Conservation (phyloP, 78 protist genomes). For the Pigoraptor vietnamica region DNA sequence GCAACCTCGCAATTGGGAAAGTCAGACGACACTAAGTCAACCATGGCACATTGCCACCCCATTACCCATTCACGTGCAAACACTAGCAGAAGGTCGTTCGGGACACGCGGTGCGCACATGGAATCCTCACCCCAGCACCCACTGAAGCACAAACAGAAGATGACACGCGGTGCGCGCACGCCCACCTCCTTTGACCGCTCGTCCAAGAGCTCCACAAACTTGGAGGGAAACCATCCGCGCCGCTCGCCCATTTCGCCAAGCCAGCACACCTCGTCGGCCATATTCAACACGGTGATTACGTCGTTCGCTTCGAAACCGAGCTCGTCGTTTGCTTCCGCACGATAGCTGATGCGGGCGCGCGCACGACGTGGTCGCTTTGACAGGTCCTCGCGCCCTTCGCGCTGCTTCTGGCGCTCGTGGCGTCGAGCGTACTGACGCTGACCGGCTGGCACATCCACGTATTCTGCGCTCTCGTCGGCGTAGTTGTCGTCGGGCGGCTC, state of each 20-base stretch:
- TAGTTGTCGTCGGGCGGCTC: not conserved
- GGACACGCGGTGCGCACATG: not conserved
- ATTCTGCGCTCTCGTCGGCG: not conserved
- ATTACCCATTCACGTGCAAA: no score
- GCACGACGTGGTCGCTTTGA: not conserved
- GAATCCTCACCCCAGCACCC: not conserved
- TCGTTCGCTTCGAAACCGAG: not conserved
- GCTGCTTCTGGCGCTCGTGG: not conserved
- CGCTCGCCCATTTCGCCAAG: not conserved
- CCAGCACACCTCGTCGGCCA: not conserved
- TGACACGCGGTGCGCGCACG: no score
- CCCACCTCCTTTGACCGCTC: not conserved
- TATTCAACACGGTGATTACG: not conserved
- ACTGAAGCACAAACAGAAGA: not conserved
- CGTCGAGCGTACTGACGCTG: not conserved
- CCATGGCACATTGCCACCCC: no score
- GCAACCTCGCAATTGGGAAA: no score
- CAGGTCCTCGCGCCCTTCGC: not conserved
- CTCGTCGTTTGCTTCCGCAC: not conserved
- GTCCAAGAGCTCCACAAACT: not conserved
- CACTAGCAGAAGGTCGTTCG: no score
- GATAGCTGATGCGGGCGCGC: not conserved
- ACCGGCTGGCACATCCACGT: not conserved
- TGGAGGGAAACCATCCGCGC: constrained; percentile 1
- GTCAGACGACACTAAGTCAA: no score